These are phyloP conservation scores for Scheffersomyces titani DNA, from an alignment of 1,139 yeast species.

Conservation along the genomic window DNA sequence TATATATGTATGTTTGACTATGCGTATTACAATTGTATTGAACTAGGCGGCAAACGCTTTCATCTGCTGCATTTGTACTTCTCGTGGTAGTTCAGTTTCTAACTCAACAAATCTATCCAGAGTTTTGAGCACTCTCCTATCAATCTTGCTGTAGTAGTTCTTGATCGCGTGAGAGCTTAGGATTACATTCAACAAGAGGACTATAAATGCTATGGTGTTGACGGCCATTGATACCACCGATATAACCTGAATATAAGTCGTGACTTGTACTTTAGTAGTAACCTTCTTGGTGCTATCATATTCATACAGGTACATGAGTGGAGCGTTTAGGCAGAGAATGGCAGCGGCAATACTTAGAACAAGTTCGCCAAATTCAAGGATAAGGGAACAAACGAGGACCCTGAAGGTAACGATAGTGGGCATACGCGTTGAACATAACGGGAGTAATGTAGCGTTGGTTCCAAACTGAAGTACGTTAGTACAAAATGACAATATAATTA, in stretches of 20 bases:
- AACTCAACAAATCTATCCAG: background rate
- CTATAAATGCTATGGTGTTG: constrained; percentile 9
- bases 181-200: constrained; percentile 9
- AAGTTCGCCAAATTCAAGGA: constrained; percentile 24
- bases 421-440: constrained; percentile 19
- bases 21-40: background rate
- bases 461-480: constrained; percentile 19
- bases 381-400: constrained; percentile 9
- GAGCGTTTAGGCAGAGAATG: constrained; percentile 19
- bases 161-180: constrained; percentile 13
- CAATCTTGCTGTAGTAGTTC: constrained; percentile 19
- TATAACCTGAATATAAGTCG: constrained; percentile 22
- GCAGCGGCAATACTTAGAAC: constrained; percentile 20
- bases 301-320: constrained; percentile 29
- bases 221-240: constrained; percentile 9
- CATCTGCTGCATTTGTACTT: constrained; percentile 3
- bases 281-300: constrained; percentile 14
- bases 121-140: constrained; percentile 11
- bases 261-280: constrained; percentile 24
- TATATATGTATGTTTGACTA: background rate
- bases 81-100: constrained; percentile 1
- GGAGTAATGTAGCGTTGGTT: constrained; percentile 23
- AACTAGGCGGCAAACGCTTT: constrained; percentile 1
- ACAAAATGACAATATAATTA: constrained; percentile 9
- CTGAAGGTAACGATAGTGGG: constrained; percentile 19